Evolutionary conservation across 257 asterid species (phyloP), one percentile per base, ranked within the genome.

Genomic region (Plantago ovata): DNA sequence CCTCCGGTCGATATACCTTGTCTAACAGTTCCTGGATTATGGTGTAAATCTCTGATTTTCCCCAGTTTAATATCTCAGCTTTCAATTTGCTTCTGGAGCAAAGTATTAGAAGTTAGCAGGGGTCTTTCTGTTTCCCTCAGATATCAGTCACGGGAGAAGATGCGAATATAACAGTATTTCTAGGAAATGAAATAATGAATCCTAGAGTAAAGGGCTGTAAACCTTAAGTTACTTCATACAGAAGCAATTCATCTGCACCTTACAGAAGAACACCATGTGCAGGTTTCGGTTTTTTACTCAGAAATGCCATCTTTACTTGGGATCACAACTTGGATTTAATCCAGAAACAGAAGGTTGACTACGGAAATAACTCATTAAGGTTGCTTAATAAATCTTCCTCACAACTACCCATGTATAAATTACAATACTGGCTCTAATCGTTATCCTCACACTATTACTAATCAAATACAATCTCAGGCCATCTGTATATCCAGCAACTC

Each of bases 151-250:
- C 7, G 36, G 36, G 7, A 28, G 7, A 28, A 28, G 7, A 6
- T 28, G 36, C 36, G 36, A 28, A 28, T 28, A 28, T 28, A 28
- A 4, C 7, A 28, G 36, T 28, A n/a, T n/a, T 28, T 28, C 36
- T 28, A 28, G 7, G 7, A 28, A 28, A 28, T 8, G 7, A 28
- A 28, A 28, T 8, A 28, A 28, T 28, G 36, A 44, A 12, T 60
- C 53, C 50, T 16, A 20, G 5, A 12, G 6, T 39, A 54, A 14
- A 38, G 56, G 69, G 10, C 21, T 22, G 44, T 61, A 32, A 42
- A 40, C 64, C 58, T 33, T 65, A 68, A 68, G 68, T 69, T 59
- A 58, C 80, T 74, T 78, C 61, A 58, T 16, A 22, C 22, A 40
- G 28, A 67, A 71, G 74, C 63, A 64, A 74, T 38, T 54, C 3